phyloP scores from a whole-genome alignment of 495 filamentous ascomycete genomes.

The Aspergillus cristatus region DNA sequence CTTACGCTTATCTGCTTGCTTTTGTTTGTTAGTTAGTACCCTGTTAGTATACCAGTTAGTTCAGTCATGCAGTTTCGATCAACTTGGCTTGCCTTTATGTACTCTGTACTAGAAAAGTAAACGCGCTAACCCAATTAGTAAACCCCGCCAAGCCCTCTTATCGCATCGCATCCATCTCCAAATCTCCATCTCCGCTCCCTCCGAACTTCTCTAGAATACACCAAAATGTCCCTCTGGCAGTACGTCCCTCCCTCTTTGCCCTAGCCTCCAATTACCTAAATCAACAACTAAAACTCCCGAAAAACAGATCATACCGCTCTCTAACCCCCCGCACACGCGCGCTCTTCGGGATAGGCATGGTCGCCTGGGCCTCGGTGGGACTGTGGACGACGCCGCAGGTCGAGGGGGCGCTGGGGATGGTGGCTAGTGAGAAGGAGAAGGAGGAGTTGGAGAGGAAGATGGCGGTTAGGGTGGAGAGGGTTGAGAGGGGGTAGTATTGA shows the following conservation, averaged over 20 bases:
- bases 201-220: too few relatives aligned
- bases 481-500: conserved; percentile 21
- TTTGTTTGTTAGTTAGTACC: too few relatives aligned
- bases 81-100: too few relatives aligned
- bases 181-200: too few relatives aligned
- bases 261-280: conserved; percentile 1
- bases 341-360: conserved; percentile 53
- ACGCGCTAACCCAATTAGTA: too few relatives aligned
- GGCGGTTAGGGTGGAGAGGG: conserved; percentile 38
- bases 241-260: conserved; percentile 6
- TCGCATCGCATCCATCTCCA: too few relatives aligned
- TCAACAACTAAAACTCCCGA: conserved; percentile 1
- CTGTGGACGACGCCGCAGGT: conserved; percentile 49
- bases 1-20: conserved; percentile 2
- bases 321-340: conserved; percentile 54
- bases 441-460: conserved; percentile 41
- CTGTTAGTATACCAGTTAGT: too few relatives aligned
- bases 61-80: too few relatives aligned
- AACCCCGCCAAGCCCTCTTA: too few relatives aligned
- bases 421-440: conserved; percentile 52
- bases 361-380: conserved; percentile 55
- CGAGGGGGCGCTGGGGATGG: conserved; percentile 53
- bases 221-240: conserved; percentile 33
- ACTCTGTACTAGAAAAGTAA: too few relatives aligned
- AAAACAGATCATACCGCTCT: conserved; percentile 46